A percentile compares a stretch with the other conserved stretches of the same genome.
Evolutionary conservation across 169 alveolate species (phyloP).

Genomic region (Plasmodium malariae): DNA sequence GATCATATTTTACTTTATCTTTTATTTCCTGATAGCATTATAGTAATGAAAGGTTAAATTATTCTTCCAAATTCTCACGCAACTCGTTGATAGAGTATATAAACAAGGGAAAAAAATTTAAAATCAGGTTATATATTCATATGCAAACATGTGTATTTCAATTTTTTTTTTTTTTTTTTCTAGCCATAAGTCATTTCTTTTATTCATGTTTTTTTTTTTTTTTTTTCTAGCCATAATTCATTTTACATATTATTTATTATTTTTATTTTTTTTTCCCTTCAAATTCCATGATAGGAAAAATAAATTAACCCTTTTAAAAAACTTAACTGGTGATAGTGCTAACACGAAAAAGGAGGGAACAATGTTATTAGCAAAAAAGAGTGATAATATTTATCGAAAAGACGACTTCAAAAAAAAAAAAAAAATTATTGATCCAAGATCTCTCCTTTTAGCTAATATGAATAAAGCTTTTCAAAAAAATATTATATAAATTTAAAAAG

Average conservation of each 20-base stretch:
- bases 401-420: background rate
- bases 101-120: too few species aligned
- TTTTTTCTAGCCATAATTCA: too few species aligned
- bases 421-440: constrained; percentile 54
- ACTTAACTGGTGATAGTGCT: constrained; percentile 2
- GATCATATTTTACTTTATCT: background rate
- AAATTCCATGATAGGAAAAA: background rate
- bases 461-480: constrained; percentile 71
- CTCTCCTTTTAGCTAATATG: constrained; percentile 68
- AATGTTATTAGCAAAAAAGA: background rate
- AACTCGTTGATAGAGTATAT: constrained; percentile 13
- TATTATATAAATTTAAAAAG: constrained; percentile 19
- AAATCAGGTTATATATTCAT: too few species aligned
- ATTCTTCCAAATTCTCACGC: constrained; percentile 36
- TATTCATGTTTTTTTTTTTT: too few species aligned
- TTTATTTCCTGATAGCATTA: constrained; percentile 19
- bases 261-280: background rate
- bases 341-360: background rate
- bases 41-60: constrained; percentile 58
- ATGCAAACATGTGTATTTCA: too few species aligned
- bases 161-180: too few species aligned
- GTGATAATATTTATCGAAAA: background rate
- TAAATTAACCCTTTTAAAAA: background rate
- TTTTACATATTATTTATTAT: background rate
- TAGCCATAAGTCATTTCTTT: too few species aligned